Evolutionary conservation across 192 early-diverging fungal species (phyloP), one percentile per base, ranked within the genome.

Genomic region (Backusella circina): DNA sequence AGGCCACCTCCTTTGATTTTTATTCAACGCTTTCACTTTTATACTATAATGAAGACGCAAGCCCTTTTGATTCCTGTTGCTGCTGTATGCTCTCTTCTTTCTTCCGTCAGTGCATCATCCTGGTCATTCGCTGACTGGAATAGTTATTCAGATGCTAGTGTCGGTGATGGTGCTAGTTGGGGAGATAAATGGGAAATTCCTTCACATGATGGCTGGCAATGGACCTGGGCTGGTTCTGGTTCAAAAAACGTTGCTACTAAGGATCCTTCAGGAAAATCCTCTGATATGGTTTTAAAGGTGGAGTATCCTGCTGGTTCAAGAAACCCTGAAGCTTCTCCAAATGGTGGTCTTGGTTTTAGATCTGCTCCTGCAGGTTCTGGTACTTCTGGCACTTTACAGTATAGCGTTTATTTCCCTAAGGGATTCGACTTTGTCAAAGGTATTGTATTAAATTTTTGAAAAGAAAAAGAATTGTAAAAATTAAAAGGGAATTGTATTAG

Each of bases 361-460:
- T 78, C 82, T 13, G 13, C 61, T n/a, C 78, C 78, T n/a, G 16
- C 77, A n/a, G 21, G 64, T 1, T 38, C 79, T 21, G 51, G 64
- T 18, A 33, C n/a, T 13, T 35, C 39, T 65, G 72, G 47, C 13
- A 30, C 65, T 1, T 71, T 83, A 0, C 2, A 67, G 32, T 83
- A 83, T 31, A 37, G 84, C 38, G 80, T 86, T 21, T 87, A 67
- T 35, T 87, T 86, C 73, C 83, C 85, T 8, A 73, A 67, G 5
- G 78, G 78, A 16, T 90, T 90, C 71, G 72, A 86, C n/a, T 90
- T 87, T 71, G 80, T 82, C 15, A 82, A 80, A 69, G 88, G 80
- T 81, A 77, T 65, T 30, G 39, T 4, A 18, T 10, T 41, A n/a
- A 65, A 32, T 33, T 16, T 31, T 61, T 23, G n/a, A 61, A 61